Conservation (phyloP, 2,329 filamentous ascomycete species). For the Didymella segeticola region DNA sequence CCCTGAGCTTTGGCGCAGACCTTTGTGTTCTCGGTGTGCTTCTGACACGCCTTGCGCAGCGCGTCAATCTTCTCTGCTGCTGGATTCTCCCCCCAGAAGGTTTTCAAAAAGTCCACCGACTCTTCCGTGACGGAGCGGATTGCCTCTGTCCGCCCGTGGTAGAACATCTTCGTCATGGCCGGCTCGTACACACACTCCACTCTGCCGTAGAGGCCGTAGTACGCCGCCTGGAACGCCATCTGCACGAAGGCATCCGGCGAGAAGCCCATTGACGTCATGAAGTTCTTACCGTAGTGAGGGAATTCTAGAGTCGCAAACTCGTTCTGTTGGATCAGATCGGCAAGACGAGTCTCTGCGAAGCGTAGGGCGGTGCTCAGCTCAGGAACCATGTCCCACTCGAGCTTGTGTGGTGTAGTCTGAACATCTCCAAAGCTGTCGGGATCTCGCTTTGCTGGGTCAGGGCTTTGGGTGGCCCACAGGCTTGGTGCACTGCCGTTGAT, state of each 20-base stretch:
- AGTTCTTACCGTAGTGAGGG: constrained; percentile 88
- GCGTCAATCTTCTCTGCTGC: constrained; percentile 84
- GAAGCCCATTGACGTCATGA: constrained; percentile 96
- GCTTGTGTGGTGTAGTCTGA: constrained; percentile 89
- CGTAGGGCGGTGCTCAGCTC: constrained; percentile 89
- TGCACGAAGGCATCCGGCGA: constrained; percentile 97
- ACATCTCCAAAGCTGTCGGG: constrained; percentile 92
- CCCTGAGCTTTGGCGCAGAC: constrained; percentile 90
- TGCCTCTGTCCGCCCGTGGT: constrained; percentile 94
- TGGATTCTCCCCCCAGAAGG: constrained; percentile 93
- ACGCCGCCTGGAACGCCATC: constrained; percentile 98
- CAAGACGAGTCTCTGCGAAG: constrained; percentile 92
- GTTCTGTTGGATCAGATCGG: constrained; percentile 94
- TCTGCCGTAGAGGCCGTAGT: constrained; percentile 93
- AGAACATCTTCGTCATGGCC: constrained; percentile 94
- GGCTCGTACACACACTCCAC: constrained; percentile 97
- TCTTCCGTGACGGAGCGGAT: constrained; percentile 85
- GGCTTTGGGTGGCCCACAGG: constrained; percentile 88
- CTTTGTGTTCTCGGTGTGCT: constrained; percentile 79
- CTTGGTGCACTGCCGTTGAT: constrained; percentile 95
- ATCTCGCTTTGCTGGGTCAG: constrained; percentile 90
- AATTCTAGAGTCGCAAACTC: constrained; percentile 96
- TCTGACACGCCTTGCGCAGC: constrained; percentile 80
- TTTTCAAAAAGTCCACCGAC: constrained; percentile 85
- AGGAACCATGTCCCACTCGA: constrained; percentile 97